phyloP scores from a whole-genome alignment of 306 rosid genomes.

The Luffa aegyptiaca region DNA sequence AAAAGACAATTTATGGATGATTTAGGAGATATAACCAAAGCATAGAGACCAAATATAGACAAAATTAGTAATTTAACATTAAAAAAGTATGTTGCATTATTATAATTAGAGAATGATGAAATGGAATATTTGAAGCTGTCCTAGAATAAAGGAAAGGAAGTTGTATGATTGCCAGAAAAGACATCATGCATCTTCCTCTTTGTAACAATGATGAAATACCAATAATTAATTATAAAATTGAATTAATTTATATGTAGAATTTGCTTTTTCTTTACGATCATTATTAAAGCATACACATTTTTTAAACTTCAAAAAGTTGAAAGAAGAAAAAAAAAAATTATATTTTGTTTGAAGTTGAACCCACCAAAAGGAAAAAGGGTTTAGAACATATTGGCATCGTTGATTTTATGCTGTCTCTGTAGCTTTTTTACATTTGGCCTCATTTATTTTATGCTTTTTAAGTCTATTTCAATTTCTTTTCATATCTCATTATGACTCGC shows the following conservation, averaged over 20 bases:
- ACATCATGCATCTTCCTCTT: background rate
- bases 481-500: background rate
- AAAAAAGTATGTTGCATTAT: background rate
- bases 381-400: background rate
- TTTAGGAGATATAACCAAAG: too few relatives aligned
- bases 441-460: background rate
- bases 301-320: background rate
- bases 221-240: background rate
- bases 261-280: background rate
- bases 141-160: background rate
- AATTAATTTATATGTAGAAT: background rate
- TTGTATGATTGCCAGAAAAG: slow-evolving; percentile 4
- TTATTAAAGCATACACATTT: background rate
- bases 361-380: background rate
- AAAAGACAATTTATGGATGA: too few relatives aligned
- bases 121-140: slow-evolving; percentile 2
- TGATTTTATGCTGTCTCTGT: background rate
- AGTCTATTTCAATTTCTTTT: background rate
- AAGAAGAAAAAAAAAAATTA: background rate
- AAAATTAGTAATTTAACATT: too few relatives aligned
- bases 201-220: background rate
- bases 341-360: background rate
- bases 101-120: background rate
- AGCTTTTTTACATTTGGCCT: background rate
- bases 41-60: too few relatives aligned